Base-by-base conservation (phyloP, 2,329 filamentous ascomycete genomes). In the Trichocomaceae sp. region DNA sequence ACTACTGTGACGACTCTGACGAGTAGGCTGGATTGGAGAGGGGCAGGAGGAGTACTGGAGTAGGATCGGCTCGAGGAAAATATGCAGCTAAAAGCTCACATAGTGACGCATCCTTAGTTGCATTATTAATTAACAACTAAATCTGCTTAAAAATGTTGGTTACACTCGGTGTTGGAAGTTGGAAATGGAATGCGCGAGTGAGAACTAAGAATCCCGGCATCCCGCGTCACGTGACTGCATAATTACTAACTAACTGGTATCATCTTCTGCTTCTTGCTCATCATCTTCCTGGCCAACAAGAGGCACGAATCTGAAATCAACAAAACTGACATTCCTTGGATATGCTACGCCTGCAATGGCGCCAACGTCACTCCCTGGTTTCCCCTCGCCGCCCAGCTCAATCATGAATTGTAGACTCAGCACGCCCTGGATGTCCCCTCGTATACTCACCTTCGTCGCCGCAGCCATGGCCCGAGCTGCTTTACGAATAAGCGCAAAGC, bases 371-470 rank as follows among this genome's bases (percentile, higher is more conserved):
- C 64, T 61, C 19, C 60, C 56, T 10, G 45, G 37, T 17, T 45
- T 53, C 15, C 61, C 60, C 20, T 62, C 63, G 41, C 52, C 52
- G 58, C 93, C 89, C 42, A 91, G 79, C 67, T 96, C 90, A 15
- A 99, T 86, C 87, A 99, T 93, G 65, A 97, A 96, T 67, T 99
- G 93, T 68, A 97, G 74, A 71, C 89, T 96, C 60, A 99, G 72
- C 29, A 99, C 92, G 0, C 93, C 92, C 67, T 96, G 89, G 1
- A 82, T 79, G 70, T 99, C 93, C 0, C 90, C 86, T 15, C 93
- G 80, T 58, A 99, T 80, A 67, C 90, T 96, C 56, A 97, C 91
- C 72, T 97, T 99, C 64, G 82, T 91, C 4, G 91, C 90, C 37
- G 90, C 83, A 46, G 86, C 84, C 92, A 99, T 97, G n/a, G 93